These are phyloP conservation scores for Neurospora sp. DNA, from an alignment of 495 filamentous ascomycete genomes.

Conservation along the genomic window DNA sequence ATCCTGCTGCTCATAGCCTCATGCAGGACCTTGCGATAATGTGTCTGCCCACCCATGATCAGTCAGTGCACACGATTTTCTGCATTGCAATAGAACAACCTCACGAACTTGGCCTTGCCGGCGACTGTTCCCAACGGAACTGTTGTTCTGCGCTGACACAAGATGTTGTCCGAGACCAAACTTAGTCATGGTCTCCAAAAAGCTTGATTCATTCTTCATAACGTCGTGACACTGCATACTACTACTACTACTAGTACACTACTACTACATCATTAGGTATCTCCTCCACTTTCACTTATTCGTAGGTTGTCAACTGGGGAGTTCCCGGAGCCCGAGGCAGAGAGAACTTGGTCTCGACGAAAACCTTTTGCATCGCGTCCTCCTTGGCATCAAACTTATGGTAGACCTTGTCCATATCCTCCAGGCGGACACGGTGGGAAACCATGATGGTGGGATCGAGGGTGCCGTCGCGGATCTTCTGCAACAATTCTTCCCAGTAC, in stretches of 20 bases:
- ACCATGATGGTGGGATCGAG: conserved; percentile 76
- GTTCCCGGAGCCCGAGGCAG: conserved; percentile 41
- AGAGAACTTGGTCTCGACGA: conserved; percentile 58
- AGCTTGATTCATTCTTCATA: not conserved
- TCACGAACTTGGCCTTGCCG: not conserved
- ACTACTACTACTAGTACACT: not conserved
- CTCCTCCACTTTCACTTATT: not conserved
- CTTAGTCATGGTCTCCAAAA: not conserved
- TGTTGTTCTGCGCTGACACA: not conserved
- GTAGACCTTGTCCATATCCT: conserved; percentile 66
- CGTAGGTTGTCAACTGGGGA: conserved; percentile 41
- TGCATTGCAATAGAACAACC: not conserved
- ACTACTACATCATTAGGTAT: not conserved
- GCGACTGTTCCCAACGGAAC: not conserved
- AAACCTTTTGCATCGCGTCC: conserved; percentile 62
- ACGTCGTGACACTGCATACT: not conserved
- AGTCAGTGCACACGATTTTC: not conserved
- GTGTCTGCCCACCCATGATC: not conserved
- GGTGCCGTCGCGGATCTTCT: conserved; percentile 56
- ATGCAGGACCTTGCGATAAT: not conserved
- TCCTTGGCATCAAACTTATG: conserved; percentile 58
- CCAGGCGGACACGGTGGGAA: conserved; percentile 62
- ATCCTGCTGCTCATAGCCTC: not conserved
- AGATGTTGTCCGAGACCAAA: not conserved
- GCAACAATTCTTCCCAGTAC: conserved; percentile 69